Base-by-base conservation (phyloP, 1,139 yeast genomes). In the Pichia kudriavzevii region DNA sequence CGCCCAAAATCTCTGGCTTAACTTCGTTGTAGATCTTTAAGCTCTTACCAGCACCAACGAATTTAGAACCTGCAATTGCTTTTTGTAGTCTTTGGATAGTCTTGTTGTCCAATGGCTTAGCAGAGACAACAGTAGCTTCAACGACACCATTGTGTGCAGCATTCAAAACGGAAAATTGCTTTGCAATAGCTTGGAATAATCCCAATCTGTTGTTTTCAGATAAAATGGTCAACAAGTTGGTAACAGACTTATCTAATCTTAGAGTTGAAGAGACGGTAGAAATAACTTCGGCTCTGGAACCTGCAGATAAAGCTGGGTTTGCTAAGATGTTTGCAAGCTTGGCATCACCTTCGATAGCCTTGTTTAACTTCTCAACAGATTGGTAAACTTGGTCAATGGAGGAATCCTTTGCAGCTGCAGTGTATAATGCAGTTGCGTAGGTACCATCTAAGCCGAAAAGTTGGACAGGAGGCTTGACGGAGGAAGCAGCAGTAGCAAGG, bases 401-500 rank as follows among this genome's bases (percentile, higher is more conserved):
- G 24, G 94, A 74, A 52, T 79, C 78, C 71, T 83, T 83, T 49
- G 79, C 80, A 39, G 97, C 82, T 23, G 98, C 97, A 40, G 88
- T 70, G 75, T 80, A 91, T 53, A 91, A 73, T 33, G 99, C 96
- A 44, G 85, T 74, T 53, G 98, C 98, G 61, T 91, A 91, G 46
- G 97, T 87, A 59, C 97, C 98, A 52, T 88, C 96, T 49, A 91
- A 67, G 47, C 98, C 98, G 57, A 75, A 88, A 61, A 91, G 75
- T 72, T 87, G 95, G 47, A 88, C 81, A 41, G 97, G 97, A 43
- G 94, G 93, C 63, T 78, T 79, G 55, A 73, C 71, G 49, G 82
- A 72, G 33, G 55, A 38, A 31, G 54, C 49, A 25, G 56, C 53
- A 19, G 57, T 49, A 32, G 59, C 58, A 68, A 84, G 63, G 43